Evolutionary conservation across 805 yeast genomes (phyloP), one percentile per base, ranked within the genome.

Genomic region (Candida arabinofermentans): DNA sequence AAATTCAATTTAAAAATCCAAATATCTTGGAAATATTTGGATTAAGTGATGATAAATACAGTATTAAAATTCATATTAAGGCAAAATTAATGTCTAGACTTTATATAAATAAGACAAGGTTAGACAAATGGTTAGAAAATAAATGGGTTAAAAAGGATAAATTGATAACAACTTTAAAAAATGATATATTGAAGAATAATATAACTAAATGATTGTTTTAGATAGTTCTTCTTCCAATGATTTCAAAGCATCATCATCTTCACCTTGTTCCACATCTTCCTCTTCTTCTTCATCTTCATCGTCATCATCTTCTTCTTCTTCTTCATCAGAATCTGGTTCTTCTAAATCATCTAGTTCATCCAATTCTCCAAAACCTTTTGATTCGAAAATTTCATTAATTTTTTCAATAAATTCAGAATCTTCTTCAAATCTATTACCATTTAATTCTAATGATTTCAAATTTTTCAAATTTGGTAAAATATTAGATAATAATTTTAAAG

Each of bases 281-380:
- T 74, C 74, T 24, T 65, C 72, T 17, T 60, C 71, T 37, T 72
- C 83, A 22, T 71, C 71, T 7, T 71, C 79, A 13, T 69, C 77
- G 3, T 70, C 81, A 5, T 72, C 81, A 9, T 74, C 82, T 16
- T 74, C 83, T 3, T 75, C 83, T 18, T 80, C 86, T 42, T 80
- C 87, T 40, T 79, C 87, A 19, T 77, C 86, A 36, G 79, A 77
- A 48, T 79, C 79, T 27, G 75, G 69, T 62, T 88, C 96, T 69
- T 91, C 99, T 67, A 93, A 76, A 54, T 93, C 99, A 54, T 91
- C 98, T 37, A 93, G 72, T 59, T 93, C 99, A 55, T 91, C 96
- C 26, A 93, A 69, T 61, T 84, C 91, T 47, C 95, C 96, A 43
- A 69, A 64, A 0, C 90, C 93, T 57, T 88, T 78, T 30, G 71